Evolutionary conservation across 352 stramenopile genomes (phyloP).

Genomic region (Pythium oligandrum): DNA sequence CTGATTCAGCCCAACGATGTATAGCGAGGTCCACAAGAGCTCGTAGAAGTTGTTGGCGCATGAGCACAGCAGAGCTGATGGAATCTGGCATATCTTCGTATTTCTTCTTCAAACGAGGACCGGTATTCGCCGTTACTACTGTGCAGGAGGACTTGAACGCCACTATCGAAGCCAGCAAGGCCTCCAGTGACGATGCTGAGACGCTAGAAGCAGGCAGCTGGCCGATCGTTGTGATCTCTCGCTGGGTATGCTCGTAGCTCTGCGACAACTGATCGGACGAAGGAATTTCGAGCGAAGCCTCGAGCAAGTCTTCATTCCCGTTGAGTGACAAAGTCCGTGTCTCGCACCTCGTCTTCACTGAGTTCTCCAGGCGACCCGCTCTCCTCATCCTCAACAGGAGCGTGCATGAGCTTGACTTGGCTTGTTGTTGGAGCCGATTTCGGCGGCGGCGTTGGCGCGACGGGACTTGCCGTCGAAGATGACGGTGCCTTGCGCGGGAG

Average conservation of each 20-base stretch:
- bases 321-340: background rate
- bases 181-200: background rate
- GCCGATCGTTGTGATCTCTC: constrained; percentile 23
- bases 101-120: too few relatives aligned
- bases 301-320: constrained; percentile 26
- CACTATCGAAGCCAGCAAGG: background rate
- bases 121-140: too few relatives aligned
- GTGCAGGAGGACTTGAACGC: too few relatives aligned
- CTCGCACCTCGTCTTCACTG: background rate
- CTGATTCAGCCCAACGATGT: constrained; percentile 28
- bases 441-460: too few relatives aligned
- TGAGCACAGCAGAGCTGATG: too few relatives aligned
- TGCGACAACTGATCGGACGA: constrained; percentile 28
- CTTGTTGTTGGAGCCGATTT: background rate
- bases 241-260: constrained; percentile 17
- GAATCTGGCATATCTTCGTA: too few relatives aligned
- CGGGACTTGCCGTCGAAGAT: too few relatives aligned
- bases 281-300: constrained; percentile 45
- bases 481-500: too few relatives aligned
- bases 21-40: constrained; percentile 14
- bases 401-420: constrained; percentile 44
- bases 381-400: constrained; percentile 14
- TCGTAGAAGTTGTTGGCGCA: too few relatives aligned
- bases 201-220: background rate
- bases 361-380: background rate